Evolutionary conservation across 1,139 yeast genomes (phyloP).

Genomic region (Nakaseomyces nivariensis): DNA sequence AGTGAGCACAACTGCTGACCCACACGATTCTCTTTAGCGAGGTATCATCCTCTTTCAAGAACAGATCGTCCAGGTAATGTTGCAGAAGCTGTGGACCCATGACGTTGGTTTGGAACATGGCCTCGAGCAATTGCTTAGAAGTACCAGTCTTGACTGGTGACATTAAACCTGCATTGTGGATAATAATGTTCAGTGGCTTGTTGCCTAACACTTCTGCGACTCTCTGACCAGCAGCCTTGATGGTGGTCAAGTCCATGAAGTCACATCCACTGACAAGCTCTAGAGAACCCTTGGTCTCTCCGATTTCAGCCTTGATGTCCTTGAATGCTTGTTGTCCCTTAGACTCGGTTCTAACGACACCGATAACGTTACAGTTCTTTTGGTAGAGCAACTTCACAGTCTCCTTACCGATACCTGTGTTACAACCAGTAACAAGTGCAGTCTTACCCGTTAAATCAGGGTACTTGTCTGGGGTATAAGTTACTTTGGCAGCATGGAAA

Average conservation of each 20-base stretch:
- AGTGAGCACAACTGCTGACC: conserved; percentile 38
- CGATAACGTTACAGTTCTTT: conserved; percentile 38
- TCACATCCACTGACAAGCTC: conserved; percentile 31
- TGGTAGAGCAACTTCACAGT: conserved; percentile 32
- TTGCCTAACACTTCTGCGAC: conserved; percentile 20
- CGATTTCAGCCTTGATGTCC: conserved; percentile 22
- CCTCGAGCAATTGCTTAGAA: conserved; percentile 36
- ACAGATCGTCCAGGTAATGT: conserved; percentile 35
- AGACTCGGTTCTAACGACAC: conserved; percentile 33
- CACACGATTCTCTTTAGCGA: conserved; percentile 36
- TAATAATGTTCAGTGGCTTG: conserved; percentile 33
- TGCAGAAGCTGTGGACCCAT: conserved; percentile 43
- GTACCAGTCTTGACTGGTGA: conserved; percentile 32
- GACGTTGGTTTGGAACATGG: conserved; percentile 41
- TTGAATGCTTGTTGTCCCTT: conserved; percentile 33
- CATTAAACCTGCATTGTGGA: conserved; percentile 48
- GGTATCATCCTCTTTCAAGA: conserved; percentile 25
- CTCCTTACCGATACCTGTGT: conserved; percentile 40
- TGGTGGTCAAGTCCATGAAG: conserved; percentile 36
- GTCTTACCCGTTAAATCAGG: conserved; percentile 37
- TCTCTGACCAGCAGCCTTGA: conserved; percentile 34
- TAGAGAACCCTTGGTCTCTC: conserved; percentile 19
- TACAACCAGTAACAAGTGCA: conserved; percentile 39
- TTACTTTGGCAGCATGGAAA: conserved; percentile 25
- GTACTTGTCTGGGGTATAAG: conserved; percentile 32